Evolutionary conservation across 2,329 filamentous ascomycete genomes (phyloP).

Genomic region (Graphilbum ipis-grandicollis): DNA sequence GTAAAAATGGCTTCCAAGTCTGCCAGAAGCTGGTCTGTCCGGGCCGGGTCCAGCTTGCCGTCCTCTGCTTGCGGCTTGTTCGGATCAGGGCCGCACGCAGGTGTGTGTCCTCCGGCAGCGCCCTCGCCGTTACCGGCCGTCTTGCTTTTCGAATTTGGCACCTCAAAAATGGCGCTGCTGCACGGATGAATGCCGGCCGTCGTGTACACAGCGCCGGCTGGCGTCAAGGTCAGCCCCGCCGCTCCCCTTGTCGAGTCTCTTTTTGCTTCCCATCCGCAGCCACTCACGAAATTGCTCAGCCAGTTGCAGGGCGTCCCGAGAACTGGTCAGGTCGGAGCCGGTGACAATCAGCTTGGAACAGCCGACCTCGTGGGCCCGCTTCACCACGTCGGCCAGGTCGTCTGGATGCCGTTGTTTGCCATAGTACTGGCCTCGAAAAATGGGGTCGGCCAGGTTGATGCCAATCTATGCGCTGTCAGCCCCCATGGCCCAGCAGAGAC

Average conservation of each 20-base stretch:
- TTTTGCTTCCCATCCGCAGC: too few relatives aligned
- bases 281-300: constrained; percentile 51
- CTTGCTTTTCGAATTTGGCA: constrained; percentile 25
- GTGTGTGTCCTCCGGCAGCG: constrained; percentile 24
- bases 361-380: constrained; percentile 59
- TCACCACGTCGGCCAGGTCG: constrained; percentile 61
- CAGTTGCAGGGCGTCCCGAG: constrained; percentile 55
- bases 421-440: constrained; percentile 73
- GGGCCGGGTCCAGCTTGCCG: constrained; percentile 20
- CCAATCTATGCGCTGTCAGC: constrained; percentile 42
- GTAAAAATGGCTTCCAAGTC: constrained; percentile 48
- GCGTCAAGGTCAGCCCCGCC: constrained; percentile 2
- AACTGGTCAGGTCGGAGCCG: constrained; percentile 71
- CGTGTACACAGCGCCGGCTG: constrained; percentile 67
- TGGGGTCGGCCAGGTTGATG: constrained; percentile 88
- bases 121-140: constrained; percentile 18
- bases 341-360: constrained; percentile 87
- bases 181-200: constrained; percentile 94
- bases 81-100: constrained; percentile 36
- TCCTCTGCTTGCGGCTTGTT: constrained; percentile 29
- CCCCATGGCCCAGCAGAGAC: background rate
- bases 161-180: constrained; percentile 60
- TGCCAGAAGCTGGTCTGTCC: constrained; percentile 31
- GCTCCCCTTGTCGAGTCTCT: too few relatives aligned
- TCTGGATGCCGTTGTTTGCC: constrained; percentile 58